Evolutionary conservation across 2,329 filamentous ascomycete genomes (phyloP), one percentile per base, ranked within the genome.

Genomic region (Cercospora sesami): DNA sequence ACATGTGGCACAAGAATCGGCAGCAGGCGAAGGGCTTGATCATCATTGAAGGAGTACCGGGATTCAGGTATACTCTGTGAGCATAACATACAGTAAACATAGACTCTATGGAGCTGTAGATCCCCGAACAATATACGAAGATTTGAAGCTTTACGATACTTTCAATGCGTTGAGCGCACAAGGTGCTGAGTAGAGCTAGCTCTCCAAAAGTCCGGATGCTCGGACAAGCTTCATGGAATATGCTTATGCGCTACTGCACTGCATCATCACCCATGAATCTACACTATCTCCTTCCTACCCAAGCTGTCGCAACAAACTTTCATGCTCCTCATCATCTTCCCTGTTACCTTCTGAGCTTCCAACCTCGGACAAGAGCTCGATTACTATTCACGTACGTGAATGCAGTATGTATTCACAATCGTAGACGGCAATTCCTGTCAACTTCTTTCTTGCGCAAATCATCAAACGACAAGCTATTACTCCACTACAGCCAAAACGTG

Each of bases 1-100:
- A 64, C 18, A 67, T 67, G 65, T 53, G 61, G 53, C 59, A 42
- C 7, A 63, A 60, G 45, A 64, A 67, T 36, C 61, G 57, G 4
- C 39, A 60, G 61, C 65, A 67, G 36, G 65, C 65, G 33, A 67
- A 57, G 10, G 65, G 65, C 2, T 30, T 59, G 53, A 57, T 67
- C 26, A 33, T 67, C 6, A 67, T 67, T 12, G 65, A 67, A 36
- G 65, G 65, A 18, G 64, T 66, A 5, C 63, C 51, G 28, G 67
- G 67, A 14, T 68, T 68, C 16, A 36, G 67, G 39, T 68, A 66
- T 39, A 60, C 58, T 26, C 31, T 60, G 30, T 60, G 23, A 23
- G 58, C 31, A 26, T 42, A 5, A 16, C 9, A 28, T 14, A 53
- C 3, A 42, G 36, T n/a, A n/a, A 42, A 42, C 16, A 42, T 42